phyloP scores from a whole-genome alignment of 441 rosid genomes.

The Sinapis alba region DNA sequence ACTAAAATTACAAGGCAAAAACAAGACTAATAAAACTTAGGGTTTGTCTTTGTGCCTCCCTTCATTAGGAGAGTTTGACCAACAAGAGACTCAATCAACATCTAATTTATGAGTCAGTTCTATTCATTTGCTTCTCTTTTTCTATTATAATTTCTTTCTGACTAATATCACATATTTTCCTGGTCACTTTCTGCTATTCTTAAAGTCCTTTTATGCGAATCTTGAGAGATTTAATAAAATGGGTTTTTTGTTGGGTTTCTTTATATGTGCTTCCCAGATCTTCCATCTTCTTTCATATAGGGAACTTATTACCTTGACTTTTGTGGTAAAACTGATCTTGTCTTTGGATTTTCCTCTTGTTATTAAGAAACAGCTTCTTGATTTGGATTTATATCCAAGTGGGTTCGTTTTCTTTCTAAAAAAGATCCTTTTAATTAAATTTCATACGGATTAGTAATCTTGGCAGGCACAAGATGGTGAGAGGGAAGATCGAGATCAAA shows the following conservation, averaged over 20 bases:
- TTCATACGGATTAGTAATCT: background rate
- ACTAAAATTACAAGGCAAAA: background rate
- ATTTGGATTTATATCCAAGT: background rate
- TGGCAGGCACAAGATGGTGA: slow-evolving; percentile 50
- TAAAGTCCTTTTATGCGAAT: background rate
- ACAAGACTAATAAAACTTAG: background rate
- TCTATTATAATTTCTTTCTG: background rate
- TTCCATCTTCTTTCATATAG: background rate
- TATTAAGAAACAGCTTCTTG: background rate
- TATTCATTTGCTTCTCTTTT: background rate
- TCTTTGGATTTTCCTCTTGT: background rate
- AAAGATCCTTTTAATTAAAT: background rate
- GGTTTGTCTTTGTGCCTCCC: slow-evolving; percentile 12
- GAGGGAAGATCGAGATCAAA: slow-evolving; percentile 60
- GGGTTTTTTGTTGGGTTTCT: background rate
- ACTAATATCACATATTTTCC: background rate
- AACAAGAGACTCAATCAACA: background rate
- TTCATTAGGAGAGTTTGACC: background rate
- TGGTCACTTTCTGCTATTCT: background rate
- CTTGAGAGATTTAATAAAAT: background rate
- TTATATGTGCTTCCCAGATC: background rate
- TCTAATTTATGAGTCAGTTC: background rate
- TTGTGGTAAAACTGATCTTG: background rate
- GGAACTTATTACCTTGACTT: background rate
- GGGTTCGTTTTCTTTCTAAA: background rate